Evolutionary conservation across 345 rosid genomes (phyloP).

Genomic region (Geranium rotundifolium): DNA sequence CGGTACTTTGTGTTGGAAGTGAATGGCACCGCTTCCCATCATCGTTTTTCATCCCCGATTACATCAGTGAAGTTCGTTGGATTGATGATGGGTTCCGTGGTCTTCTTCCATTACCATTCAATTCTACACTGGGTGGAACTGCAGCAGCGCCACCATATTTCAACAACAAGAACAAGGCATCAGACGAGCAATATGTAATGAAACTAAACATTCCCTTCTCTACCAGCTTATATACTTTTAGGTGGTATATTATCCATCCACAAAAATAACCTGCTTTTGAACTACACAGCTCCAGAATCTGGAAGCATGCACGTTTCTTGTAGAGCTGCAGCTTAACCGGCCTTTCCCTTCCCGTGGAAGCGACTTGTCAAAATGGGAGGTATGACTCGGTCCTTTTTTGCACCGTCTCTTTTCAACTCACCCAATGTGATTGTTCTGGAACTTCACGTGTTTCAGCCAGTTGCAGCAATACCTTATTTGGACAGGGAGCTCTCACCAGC

Average conservation of each 20-base stretch:
- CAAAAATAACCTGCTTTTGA: conserved; percentile 4
- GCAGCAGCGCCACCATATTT: conserved; percentile 74
- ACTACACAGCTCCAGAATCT: conserved; percentile 52
- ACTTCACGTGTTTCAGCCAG: conserved; percentile 29
- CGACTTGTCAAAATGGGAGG: conserved; percentile 91
- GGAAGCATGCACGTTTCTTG: conserved; percentile 62
- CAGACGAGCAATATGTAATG: conserved; percentile 73
- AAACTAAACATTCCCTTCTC: conserved; percentile 2
- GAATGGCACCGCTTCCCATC: conserved; percentile 99
- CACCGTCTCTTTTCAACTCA: neutral
- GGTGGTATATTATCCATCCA: neutral
- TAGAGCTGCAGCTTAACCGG: conserved; percentile 79
- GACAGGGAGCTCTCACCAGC: conserved; percentile 93
- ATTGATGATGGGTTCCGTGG: conserved; percentile 92
- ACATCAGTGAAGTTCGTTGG: conserved; percentile 65
- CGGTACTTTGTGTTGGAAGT: conserved; percentile 89
- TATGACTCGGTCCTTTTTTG: conserved; percentile 13
- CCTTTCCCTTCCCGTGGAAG: conserved; percentile 64
- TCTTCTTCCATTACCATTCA: conserved; percentile 87
- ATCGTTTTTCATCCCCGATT: conserved; percentile 76
- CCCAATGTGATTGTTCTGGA: neutral
- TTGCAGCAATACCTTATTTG: conserved; percentile 71
- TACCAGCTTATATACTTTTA: neutral
- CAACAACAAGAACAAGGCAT: conserved; percentile 83
- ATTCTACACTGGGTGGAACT: conserved; percentile 79